These are phyloP conservation scores for Syzygium oleosum DNA, from an alignment of 345 rosid genomes.

Conservation along the genomic window DNA sequence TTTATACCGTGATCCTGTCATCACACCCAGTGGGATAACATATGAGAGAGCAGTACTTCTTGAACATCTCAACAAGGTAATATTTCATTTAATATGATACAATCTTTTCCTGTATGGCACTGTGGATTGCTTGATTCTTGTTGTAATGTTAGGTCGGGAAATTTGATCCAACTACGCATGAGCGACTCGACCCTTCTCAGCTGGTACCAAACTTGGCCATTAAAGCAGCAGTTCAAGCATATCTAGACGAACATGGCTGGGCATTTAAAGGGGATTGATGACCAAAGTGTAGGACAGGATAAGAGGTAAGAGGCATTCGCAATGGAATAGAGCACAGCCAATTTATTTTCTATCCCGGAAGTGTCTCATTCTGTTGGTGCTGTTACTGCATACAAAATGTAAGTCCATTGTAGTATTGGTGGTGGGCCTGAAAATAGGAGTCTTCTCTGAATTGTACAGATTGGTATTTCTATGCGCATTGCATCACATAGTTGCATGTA, in stretches of 20 bases:
- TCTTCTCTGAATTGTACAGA: not conserved
- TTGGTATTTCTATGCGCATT: not conserved
- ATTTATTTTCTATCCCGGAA: not conserved
- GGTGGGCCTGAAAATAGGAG: not conserved
- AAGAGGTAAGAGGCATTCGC: not conserved
- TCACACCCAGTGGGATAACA: conserved; percentile 79
- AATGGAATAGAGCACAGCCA: not conserved
- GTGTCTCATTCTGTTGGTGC: not conserved
- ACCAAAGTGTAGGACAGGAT: not conserved
- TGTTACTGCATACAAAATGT: not conserved
- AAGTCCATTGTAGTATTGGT: not conserved
- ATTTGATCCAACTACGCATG: conserved; percentile 86
- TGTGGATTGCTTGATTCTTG: not conserved
- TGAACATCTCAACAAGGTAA: conserved; percentile 78
- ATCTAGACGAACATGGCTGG: conserved; percentile 67
- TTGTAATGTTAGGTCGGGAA: conserved; percentile 48
- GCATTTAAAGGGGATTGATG: conserved; percentile 43
- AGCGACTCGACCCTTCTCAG: conserved; percentile 38
- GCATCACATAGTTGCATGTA: not conserved
- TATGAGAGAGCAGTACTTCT: conserved; percentile 87
- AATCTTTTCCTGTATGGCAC: not conserved
- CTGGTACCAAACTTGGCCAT: conserved; percentile 69
- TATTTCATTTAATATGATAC: not conserved
- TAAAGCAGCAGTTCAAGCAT: conserved; percentile 85
- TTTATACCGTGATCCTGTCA: conserved; percentile 82